Base-by-base conservation (phyloP, 805 yeast genomes). In the Kodamaea sagamina region DNA sequence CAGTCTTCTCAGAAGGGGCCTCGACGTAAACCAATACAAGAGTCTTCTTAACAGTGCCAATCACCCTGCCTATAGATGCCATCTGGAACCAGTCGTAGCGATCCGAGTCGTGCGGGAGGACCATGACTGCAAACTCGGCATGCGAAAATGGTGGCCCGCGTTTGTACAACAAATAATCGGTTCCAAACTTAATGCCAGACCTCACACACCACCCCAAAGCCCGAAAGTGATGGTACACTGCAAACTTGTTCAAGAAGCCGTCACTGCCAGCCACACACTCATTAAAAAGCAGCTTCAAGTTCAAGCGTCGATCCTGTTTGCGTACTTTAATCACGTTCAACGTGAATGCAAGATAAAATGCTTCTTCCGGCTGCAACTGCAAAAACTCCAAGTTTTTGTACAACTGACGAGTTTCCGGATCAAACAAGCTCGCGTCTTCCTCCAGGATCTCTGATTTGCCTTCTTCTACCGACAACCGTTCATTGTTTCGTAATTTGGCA, bases 121-220 rank as follows among this genome's bases (percentile, higher is more conserved):
- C 67, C 36, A 77, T 57, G 3, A 88, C 67, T 5, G 92, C 87
- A 61, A 79, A 87, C 58, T 89, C 96, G 0, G 99, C 97, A 60
- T 93, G 99, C 39, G 84, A 81, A 60, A 90, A 89, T 1, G 97
- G 97, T 6, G 98, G 99, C 0, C 99, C 99, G 45, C 92, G 72
- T 42, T 84, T 80, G 61, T 93, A 93, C 4, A 93, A 69, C 6
- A 93, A 65, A 62, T 71, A 84, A 54, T 90, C 95, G n/a, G 86
- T 77, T 2, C 97, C 96, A 62, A 93, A 93, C 62, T 93, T 93
- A 44, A 89, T 78, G 0, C 98, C 99, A 0, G 90, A 79, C 46
- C 95, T 74, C 2, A 84, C 93, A 68, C 97, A 92, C 97, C 98
- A 93, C 0, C 97, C 97, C 18, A 79, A 73, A 0, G 96, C 82